Evolutionary conservation across 2,329 filamentous ascomycete species (phyloP).

Genomic region (Pezicula rhizophila): DNA sequence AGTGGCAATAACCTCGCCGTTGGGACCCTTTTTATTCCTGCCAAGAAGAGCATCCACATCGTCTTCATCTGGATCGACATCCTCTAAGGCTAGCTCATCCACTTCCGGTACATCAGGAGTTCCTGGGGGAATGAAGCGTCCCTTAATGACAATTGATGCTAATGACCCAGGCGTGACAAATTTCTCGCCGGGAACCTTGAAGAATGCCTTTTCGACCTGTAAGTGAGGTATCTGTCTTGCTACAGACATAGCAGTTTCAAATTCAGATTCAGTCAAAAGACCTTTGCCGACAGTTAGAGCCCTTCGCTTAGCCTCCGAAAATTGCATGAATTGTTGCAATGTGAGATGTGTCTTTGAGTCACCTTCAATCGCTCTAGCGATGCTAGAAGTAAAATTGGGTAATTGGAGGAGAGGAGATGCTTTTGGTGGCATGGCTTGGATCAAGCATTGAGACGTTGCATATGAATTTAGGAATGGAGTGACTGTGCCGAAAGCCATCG

Average conservation of each 20-base stretch:
- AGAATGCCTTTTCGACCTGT: slow-evolving; percentile 86
- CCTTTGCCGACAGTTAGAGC: slow-evolving; percentile 63
- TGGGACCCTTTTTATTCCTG: slow-evolving; percentile 61
- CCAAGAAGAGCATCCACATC: slow-evolving; percentile 82
- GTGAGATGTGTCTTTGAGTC: slow-evolving; percentile 69
- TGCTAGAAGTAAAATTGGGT: slow-evolving; percentile 70
- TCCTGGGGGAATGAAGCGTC: slow-evolving; percentile 85
- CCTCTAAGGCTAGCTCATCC: slow-evolving; percentile 75
- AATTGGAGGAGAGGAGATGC: slow-evolving; percentile 87
- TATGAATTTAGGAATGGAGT: slow-evolving; percentile 77
- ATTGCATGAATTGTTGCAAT: slow-evolving; percentile 83
- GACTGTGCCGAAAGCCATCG: slow-evolving; percentile 81
- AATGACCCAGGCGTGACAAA: slow-evolving; percentile 88
- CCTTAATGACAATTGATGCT: slow-evolving; percentile 92
- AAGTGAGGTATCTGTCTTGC: slow-evolving; percentile 80
- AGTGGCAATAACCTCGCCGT: slow-evolving; percentile 53
- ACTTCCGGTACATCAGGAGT: slow-evolving; percentile 67
- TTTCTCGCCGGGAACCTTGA: slow-evolving; percentile 95
- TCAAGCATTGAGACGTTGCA: slow-evolving; percentile 74
- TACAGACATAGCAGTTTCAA: slow-evolving; percentile 67
- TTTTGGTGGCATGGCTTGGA: slow-evolving; percentile 81
- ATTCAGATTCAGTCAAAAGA: slow-evolving; percentile 70
- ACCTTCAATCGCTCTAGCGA: slow-evolving; percentile 64
- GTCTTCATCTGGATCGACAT: slow-evolving; percentile 87
- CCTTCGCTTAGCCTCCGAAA: slow-evolving; percentile 69